Percentiles rank a stretch among this genome's conserved stretches.
Evolutionary conservation across 2,329 filamentous ascomycete genomes (phyloP).

Genomic region (Pyrenochaeta sp.): DNA sequence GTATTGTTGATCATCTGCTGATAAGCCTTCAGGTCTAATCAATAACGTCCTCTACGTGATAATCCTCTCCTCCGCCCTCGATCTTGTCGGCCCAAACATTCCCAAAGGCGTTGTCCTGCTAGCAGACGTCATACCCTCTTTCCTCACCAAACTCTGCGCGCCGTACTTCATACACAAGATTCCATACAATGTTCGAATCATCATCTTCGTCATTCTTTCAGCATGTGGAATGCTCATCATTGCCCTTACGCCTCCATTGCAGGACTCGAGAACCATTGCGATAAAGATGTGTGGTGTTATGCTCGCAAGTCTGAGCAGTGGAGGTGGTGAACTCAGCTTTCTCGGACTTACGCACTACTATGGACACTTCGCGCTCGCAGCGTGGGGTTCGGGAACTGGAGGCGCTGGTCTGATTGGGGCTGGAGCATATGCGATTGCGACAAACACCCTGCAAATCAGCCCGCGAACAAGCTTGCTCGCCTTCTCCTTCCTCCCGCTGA

Average conservation of each 20-base stretch:
- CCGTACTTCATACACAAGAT: conserved; percentile 94
- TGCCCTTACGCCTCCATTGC: conserved; percentile 74
- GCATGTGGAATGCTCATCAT: conserved; percentile 89
- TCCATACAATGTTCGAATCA: conserved; percentile 78
- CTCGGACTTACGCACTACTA: conserved; percentile 93
- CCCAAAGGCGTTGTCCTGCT: conserved; percentile 94
- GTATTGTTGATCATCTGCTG: background rate
- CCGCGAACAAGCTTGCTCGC: conserved; percentile 78
- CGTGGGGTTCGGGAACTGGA: conserved; percentile 92
- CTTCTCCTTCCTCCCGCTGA: conserved; percentile 78
- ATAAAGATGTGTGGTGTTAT: conserved; percentile 84
- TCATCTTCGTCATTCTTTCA: conserved; percentile 78
- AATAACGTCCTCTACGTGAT: conserved; percentile 99
- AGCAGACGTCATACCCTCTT: conserved; percentile 89
- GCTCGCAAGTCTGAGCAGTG: conserved; percentile 84
- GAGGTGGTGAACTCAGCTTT: conserved; percentile 90
- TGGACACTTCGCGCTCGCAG: conserved; percentile 82
- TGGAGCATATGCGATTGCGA: conserved; percentile 85
- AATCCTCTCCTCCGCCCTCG: conserved; percentile 92
- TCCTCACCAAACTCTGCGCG: conserved; percentile 84
- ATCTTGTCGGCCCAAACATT: conserved; percentile 85
- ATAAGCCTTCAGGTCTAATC: conserved; percentile 71
- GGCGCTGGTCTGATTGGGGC: conserved; percentile 88
- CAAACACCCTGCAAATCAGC: conserved; percentile 78
- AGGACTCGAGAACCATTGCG: conserved; percentile 67